Conservation (phyloP, 2,329 filamentous ascomycete genomes). For the Aspergillus amoenus region DNA sequence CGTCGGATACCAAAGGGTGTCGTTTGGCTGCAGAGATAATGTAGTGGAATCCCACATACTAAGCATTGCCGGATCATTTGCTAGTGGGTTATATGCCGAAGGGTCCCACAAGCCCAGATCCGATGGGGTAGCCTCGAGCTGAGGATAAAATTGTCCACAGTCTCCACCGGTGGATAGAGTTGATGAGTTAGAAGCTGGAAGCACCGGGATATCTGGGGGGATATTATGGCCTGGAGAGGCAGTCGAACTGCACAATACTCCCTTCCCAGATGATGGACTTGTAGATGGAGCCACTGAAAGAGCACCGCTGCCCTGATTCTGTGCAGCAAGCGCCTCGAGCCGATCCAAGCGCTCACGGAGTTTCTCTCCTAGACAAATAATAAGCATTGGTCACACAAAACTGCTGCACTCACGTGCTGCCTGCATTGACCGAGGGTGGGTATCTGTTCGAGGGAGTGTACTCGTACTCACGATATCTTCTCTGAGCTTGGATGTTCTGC, state of each 20-base stretch:
- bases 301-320: background rate
- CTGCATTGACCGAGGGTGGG: background rate
- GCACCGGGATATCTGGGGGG: background rate
- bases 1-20: background rate
- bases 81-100: background rate
- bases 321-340: slow-evolving; percentile 13
- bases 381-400: background rate
- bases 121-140: background rate
- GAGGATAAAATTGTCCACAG: background rate
- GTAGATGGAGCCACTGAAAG: background rate
- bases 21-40: background rate
- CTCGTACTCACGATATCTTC: slow-evolving; percentile 20
- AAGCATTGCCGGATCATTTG: background rate
- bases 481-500: slow-evolving; percentile 24
- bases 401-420: background rate
- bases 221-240: background rate
- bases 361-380: slow-evolving; percentile 15
- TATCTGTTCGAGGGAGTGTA: background rate
- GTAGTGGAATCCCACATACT: slow-evolving; percentile 8
- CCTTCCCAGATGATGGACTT: background rate
- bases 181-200: background rate
- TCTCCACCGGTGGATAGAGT: background rate
- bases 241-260: background rate
- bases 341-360: slow-evolving; percentile 15
- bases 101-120: slow-evolving; percentile 4